Evolutionary conservation across 139 green algal genomes (phyloP).

Genomic region (Pedinophyceae sp.): DNA sequence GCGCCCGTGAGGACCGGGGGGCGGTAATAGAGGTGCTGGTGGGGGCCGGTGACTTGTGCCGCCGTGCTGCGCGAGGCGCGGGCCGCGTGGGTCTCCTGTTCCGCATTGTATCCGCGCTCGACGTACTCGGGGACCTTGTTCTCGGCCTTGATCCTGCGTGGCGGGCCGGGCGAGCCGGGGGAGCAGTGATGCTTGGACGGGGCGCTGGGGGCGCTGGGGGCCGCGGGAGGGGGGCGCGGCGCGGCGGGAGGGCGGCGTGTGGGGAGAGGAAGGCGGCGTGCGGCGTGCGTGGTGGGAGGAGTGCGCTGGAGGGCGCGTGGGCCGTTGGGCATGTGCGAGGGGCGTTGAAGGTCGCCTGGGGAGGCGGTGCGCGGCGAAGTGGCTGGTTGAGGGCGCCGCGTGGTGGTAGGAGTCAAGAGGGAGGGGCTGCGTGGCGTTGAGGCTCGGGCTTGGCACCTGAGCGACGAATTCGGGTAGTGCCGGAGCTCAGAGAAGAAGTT

Average conservation of each 20-base stretch:
- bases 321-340: no score
- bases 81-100: slow-evolving; percentile 3
- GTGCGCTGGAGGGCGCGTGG: neutral
- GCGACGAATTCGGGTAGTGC: slow-evolving; percentile 27
- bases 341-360: neutral
- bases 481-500: slow-evolving; percentile 47
- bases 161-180: no score
- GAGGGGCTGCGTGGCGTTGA: no score
- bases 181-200: neutral
- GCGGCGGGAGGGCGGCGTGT: neutral
- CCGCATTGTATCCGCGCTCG: slow-evolving; percentile 25
- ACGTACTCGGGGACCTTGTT: slow-evolving; percentile 41
- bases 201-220: neutral
- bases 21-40: slow-evolving; percentile 35
- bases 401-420: no score
- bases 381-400: no score
- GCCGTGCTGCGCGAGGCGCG: slow-evolving; percentile 2
- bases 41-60: slow-evolving; percentile 1
- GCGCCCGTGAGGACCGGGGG: slow-evolving; percentile 24
- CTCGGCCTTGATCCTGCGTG: slow-evolving; percentile 37
- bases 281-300: neutral
- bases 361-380: no score
- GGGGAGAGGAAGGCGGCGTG: no score
- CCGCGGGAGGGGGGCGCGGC: neutral
- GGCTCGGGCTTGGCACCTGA: slow-evolving; percentile 16